Conservation (phyloP, 352 stramenopile species). For the Bremia lactucae region DNA sequence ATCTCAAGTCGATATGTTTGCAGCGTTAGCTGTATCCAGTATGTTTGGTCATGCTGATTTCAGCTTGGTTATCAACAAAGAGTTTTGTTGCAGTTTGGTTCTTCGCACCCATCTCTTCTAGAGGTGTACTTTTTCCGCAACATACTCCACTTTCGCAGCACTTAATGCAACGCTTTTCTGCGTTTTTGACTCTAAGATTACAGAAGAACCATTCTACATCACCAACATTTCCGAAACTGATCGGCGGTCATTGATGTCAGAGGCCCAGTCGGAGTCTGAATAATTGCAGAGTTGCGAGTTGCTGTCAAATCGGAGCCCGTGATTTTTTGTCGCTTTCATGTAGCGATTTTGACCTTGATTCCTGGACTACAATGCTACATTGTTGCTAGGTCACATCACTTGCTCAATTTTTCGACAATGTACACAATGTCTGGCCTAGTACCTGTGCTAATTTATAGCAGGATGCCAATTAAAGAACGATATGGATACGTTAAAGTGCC, state of each 20-base stretch:
- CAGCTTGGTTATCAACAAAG: too few species aligned
- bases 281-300: neutral
- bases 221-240: conserved; percentile 10
- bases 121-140: too few species aligned
- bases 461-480: neutral
- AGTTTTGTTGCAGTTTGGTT: too few species aligned
- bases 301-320: neutral
- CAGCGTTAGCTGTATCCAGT: too few species aligned
- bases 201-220: conserved; percentile 4
- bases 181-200: conserved; percentile 17
- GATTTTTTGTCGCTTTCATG: conserved; percentile 4
- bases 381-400: neutral
- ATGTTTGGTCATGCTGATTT: too few species aligned
- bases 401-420: neutral
- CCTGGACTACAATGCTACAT: conserved; percentile 13
- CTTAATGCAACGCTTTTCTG: conserved; percentile 1
- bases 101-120: too few species aligned
- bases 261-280: conserved; percentile 12
- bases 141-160: neutral
- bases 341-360: conserved; percentile 17
- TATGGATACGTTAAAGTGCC: too few species aligned
- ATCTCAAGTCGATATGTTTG: too few species aligned
- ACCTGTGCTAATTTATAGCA: neutral
- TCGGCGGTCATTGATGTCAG: conserved; percentile 2
- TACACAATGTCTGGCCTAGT: conserved; percentile 14